Percentiles rank a stretch among this genome's conserved stretches.
phyloP scores from a whole-genome alignment of 805 yeast species.

The Spathaspora passalidarum region DNA sequence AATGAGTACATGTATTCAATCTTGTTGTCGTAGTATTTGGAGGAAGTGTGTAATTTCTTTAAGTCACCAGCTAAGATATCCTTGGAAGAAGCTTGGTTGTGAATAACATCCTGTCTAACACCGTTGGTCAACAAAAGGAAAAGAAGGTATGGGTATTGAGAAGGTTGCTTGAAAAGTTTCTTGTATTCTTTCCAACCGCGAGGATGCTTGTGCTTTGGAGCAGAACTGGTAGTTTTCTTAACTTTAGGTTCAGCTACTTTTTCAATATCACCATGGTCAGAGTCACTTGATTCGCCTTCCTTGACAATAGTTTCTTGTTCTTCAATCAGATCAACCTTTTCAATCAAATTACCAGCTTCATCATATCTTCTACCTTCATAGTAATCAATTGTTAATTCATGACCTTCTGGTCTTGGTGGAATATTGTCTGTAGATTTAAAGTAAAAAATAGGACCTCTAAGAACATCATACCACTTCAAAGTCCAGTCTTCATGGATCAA shows the following conservation, averaged over 20 bases:
- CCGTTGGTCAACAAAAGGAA: slow-evolving; percentile 57
- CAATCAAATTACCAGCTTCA: slow-evolving; percentile 11
- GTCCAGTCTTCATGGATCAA: slow-evolving; percentile 66
- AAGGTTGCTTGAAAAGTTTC: slow-evolving; percentile 36
- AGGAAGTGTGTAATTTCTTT: slow-evolving; percentile 48
- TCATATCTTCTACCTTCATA: slow-evolving; percentile 56
- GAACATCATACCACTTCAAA: slow-evolving; percentile 52
- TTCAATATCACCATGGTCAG: slow-evolving; percentile 7
- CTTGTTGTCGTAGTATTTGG: slow-evolving; percentile 69
- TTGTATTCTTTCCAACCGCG: slow-evolving; percentile 33
- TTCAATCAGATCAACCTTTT: not conserved
- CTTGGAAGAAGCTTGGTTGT: slow-evolving; percentile 37
- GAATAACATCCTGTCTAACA: slow-evolving; percentile 60
- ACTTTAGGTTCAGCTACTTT: slow-evolving; percentile 2
- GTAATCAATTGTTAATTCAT: slow-evolving; percentile 56
- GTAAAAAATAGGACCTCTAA: slow-evolving; percentile 54
- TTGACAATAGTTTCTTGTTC: slow-evolving; percentile 8
- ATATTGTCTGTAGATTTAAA: slow-evolving; percentile 55
- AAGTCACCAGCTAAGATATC: slow-evolving; percentile 47
- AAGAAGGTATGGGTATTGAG: slow-evolving; percentile 50
- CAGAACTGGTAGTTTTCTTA: slow-evolving; percentile 3
- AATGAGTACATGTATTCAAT: slow-evolving; percentile 66
- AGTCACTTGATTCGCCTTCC: slow-evolving; percentile 4
- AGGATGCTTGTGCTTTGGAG: slow-evolving; percentile 16
- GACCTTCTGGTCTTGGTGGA: slow-evolving; percentile 66